Base-by-base conservation (phyloP, 805 yeast genomes). In the Saturnispora besseyi region DNA sequence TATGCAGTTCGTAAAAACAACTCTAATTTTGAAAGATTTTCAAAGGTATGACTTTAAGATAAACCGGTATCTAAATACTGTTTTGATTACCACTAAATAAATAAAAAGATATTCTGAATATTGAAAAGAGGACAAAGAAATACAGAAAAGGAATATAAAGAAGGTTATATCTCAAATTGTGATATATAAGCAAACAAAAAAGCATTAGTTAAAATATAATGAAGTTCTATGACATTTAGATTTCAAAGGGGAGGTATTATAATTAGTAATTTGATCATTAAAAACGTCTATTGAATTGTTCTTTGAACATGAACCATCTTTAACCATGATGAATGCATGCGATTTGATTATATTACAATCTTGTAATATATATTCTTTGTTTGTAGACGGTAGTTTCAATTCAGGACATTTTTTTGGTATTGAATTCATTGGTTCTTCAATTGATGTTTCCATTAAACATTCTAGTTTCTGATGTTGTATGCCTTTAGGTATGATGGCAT, bases 151-250 rank as follows among this genome's bases (percentile, higher is more conserved):
- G 26, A 7, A 18, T 15, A 15, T 15, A 45, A 41, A 22, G 9
- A 18, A 44, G 11, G 5, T n/a, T n/a, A 36, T 12, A 32, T 13
- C 26, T n/a, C n/a, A 41, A 32, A 11, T 8, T n/a, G 3, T 32
- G 30, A 41, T 36, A 47, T 13, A 45, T 41, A 46, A 22, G 13
- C 9, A 18, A 18, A 9, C 5, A 18, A 18, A 22, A 4, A 2
- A 8, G n/a, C 12, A 36, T 36, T 36, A 36, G 12, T 36, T 36
- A 12, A 50, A 43, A 38, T 52, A 44, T 10, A 52, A 34, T 11
- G 55, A 50, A 7, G 55, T 52, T 44, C 55, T 52, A 7, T 44
- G 30, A 29, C 48, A 38, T 15, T 45, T 49, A 18, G 48, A 18
- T 24, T 24, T 38, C 30, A 38, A 22, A 8, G 42, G 42, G 7